phyloP scores from a whole-genome alignment of 225 moss, liverwort and hornwort genomes.

The Pseudoscleropodium purum region DNA sequence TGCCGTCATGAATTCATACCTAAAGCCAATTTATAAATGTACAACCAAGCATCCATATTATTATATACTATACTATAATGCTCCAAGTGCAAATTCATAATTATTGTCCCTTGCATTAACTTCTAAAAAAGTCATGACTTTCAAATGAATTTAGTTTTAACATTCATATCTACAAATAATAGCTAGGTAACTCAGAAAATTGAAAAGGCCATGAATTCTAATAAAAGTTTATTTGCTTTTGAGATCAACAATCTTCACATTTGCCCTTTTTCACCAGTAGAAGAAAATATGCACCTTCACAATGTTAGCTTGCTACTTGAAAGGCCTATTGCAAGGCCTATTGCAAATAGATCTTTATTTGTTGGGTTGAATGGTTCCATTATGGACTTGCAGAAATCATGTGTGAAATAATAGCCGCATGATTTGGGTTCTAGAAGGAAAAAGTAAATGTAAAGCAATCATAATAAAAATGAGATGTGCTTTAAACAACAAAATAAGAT shows the following conservation, averaged over 20 bases:
- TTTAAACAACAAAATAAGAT: background rate
- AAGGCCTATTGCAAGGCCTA: slow-evolving; percentile 88
- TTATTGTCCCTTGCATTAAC: background rate
- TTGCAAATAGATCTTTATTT: slow-evolving; percentile 59
- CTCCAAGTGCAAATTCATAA: background rate
- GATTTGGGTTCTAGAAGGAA: background rate
- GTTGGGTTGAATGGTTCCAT: slow-evolving; percentile 84
- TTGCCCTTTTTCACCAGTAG: slow-evolving; percentile 38
- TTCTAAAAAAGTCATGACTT: slow-evolving; percentile 1
- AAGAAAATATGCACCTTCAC: slow-evolving; percentile 68
- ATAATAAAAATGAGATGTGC: background rate
- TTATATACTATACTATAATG: background rate
- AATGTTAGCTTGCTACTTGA: slow-evolving; percentile 60
- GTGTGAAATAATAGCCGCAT: background rate
- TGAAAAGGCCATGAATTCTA: background rate
- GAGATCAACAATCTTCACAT: background rate
- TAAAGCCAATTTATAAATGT: background rate
- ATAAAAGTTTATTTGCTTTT: background rate
- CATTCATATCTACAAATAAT: background rate
- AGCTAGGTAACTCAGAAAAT: background rate
- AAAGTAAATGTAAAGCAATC: background rate
- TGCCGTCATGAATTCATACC: background rate
- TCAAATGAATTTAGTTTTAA: background rate
- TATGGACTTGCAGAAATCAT: slow-evolving; percentile 42
- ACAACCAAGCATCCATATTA: background rate